These are phyloP conservation scores for Vaccinium corymbosum DNA, from an alignment of 148 eudicot genomes.

Conservation along the genomic window DNA sequence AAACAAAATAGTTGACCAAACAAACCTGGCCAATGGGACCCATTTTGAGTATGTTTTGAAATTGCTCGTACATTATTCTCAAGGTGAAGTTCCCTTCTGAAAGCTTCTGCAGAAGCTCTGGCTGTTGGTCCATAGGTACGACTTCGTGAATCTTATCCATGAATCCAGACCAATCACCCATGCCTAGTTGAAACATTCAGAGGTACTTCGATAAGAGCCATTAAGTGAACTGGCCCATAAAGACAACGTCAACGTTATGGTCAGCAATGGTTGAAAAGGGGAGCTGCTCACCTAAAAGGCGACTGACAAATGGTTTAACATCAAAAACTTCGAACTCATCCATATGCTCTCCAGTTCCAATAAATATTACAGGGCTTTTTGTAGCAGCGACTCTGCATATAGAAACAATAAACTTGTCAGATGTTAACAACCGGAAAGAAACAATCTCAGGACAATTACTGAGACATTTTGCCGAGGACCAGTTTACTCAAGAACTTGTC, in stretches of 20 bases:
- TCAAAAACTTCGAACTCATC: constrained; percentile 98
- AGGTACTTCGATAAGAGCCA: neutral
- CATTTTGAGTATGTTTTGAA: constrained; percentile 92
- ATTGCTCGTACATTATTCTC: constrained; percentile 96
- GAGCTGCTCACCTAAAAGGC: constrained; percentile 71
- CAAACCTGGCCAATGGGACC: constrained; percentile 94
- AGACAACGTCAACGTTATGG: neutral
- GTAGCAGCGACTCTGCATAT: constrained; percentile 92
- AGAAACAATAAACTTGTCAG: neutral
- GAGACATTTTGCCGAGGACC: neutral
- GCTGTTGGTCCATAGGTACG: constrained; percentile 98
- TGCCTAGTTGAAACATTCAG: constrained; percentile 41
- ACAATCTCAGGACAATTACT: neutral
- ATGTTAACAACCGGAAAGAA: neutral
- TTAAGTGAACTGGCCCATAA: neutral
- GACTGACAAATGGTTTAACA: constrained; percentile 96
- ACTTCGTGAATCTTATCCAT: constrained; percentile 98
- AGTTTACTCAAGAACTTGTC: neutral
- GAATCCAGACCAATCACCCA: constrained; percentile 98
- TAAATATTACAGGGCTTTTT: constrained; percentile 95
- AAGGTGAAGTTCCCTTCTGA: constrained; percentile 91
- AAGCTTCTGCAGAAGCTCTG: constrained; percentile 95
- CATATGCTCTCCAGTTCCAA: constrained; percentile 99
- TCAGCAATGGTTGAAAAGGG: neutral
- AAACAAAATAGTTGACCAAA: constrained; percentile 20